Conservation (phyloP, 169 alveolate genomes). For the Plasmodium cynomolgi region DNA sequence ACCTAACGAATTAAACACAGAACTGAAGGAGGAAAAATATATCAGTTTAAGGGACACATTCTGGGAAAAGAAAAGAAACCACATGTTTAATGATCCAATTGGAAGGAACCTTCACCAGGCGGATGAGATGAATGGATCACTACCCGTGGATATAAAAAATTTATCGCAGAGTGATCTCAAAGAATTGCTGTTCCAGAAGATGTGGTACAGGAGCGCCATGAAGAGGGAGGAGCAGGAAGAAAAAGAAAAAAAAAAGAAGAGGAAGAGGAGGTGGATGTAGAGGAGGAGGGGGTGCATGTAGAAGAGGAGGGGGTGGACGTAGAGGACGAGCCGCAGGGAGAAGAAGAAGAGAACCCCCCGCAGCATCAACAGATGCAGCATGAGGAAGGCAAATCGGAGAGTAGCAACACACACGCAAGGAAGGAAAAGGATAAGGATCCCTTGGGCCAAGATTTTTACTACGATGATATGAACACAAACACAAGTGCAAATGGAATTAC, state of each 20-base stretch:
- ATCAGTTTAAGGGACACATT: not conserved
- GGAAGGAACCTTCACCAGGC: not conserved
- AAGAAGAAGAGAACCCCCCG: not conserved
- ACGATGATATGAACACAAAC: not conserved
- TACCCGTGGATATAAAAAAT: conserved; percentile 4
- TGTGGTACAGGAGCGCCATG: not conserved
- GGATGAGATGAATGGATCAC: not conserved
- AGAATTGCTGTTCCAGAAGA: conserved; percentile 20
- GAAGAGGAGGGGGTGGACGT: not conserved
- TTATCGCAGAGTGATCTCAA: conserved; percentile 18
- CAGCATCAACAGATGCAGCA: not conserved
- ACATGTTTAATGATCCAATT: not conserved
- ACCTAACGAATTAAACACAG: not conserved
- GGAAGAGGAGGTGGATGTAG: not conserved
- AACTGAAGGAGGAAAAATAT: not conserved
- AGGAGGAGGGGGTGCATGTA: not conserved
- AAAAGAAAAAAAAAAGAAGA: no score
- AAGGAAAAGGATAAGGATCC: not conserved
- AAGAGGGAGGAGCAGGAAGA: not conserved
- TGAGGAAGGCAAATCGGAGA: not conserved
- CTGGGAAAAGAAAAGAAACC: not conserved
- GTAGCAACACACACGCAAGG: not conserved
- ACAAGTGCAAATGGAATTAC: not conserved
- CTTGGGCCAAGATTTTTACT: not conserved
- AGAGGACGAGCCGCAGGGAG: not conserved